Evolutionary conservation across 106 monocot species (phyloP), one percentile per base, ranked within the genome.

Genomic region (Ottelia alismoides): DNA sequence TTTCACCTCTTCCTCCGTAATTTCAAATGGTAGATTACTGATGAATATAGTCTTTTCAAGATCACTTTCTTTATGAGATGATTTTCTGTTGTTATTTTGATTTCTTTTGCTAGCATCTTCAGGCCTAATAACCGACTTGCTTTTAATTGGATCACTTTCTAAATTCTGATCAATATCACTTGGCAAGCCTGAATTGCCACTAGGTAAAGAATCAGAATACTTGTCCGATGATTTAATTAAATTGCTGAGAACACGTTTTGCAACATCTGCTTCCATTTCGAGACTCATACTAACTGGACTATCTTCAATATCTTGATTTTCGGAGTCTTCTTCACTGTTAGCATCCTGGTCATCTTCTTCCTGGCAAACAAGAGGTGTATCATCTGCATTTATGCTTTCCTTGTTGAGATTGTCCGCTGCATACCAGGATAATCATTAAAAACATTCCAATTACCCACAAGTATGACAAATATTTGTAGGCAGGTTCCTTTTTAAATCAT

Each of bases 1-100:
- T 56, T 74, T 90, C 44, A 98, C 90, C 47, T 90, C 98, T 60
- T 74, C 90, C 55, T 45, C 63, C n/a, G 60, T 72, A 32, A 78
- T 60, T 58, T 98, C 90, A 78, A 90, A 98, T 21, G 98, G 98
- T 62, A 98, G 74, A 47, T 98, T 98, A 63, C 79, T 83, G 56
- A 90, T 80, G 51, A 98, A 98, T 59, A 98, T 62, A 40, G 90
- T 98, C 43, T 65, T 74, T 49, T 86, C 79, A 52, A 98, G 60
- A 70, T 83, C 82, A 60, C 20, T 52, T 2, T 70, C 54, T 57
- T 52, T 75, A 11, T 64, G 49, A 20, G 43, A 60, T 0, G 54
- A 31, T 46, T 45, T 61, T 66, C 68, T 49, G 48, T 24, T 26
- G 40, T 40, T 64, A 32, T 30, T 31, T 52, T 61, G 67, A 51